A percentile compares a stretch with the other conserved stretches of the same genome.
These are phyloP conservation scores for Dactylellina sp. DNA, from an alignment of 2,329 filamentous ascomycete genomes.

Conservation along the genomic window DNA sequence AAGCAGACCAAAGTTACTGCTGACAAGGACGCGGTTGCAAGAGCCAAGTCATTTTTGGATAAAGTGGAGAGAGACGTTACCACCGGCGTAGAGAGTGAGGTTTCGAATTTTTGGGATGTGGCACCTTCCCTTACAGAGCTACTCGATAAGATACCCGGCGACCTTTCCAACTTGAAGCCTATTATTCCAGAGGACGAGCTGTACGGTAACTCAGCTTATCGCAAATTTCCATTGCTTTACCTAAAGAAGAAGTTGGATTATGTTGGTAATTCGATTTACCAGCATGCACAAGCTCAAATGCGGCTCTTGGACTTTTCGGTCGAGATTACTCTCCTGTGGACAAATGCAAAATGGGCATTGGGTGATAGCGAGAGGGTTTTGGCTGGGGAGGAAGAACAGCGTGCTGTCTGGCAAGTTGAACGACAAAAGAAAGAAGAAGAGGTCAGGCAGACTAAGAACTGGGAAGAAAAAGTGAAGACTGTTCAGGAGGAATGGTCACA, in stretches of 20 bases:
- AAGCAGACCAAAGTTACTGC: constrained; percentile 77
- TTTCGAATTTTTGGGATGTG: constrained; percentile 98
- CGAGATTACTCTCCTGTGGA: constrained; percentile 54
- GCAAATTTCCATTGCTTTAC: constrained; percentile 86
- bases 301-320: constrained; percentile 53
- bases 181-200: constrained; percentile 81
- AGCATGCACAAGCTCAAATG: constrained; percentile 64
- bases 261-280: constrained; percentile 90
- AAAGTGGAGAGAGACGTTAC: constrained; percentile 87
- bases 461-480: constrained; percentile 56
- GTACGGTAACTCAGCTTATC: constrained; percentile 86
- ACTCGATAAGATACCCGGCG: constrained; percentile 79
- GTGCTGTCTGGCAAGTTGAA: constrained; percentile 53
- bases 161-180: constrained; percentile 64
- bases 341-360: constrained; percentile 49
- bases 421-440: constrained; percentile 56
- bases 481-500: constrained; percentile 56
- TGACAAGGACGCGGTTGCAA: constrained; percentile 77
- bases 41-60: constrained; percentile 79
- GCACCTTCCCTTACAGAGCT: constrained; percentile 83
- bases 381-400: constrained; percentile 48
- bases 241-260: constrained; percentile 86
- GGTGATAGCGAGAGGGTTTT: constrained; percentile 49
- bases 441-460: constrained; percentile 56
- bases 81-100: constrained; percentile 87